These are phyloP conservation scores for Cryphonectria parasitica DNA, from an alignment of 2,329 filamentous ascomycete species.

Conservation along the genomic window DNA sequence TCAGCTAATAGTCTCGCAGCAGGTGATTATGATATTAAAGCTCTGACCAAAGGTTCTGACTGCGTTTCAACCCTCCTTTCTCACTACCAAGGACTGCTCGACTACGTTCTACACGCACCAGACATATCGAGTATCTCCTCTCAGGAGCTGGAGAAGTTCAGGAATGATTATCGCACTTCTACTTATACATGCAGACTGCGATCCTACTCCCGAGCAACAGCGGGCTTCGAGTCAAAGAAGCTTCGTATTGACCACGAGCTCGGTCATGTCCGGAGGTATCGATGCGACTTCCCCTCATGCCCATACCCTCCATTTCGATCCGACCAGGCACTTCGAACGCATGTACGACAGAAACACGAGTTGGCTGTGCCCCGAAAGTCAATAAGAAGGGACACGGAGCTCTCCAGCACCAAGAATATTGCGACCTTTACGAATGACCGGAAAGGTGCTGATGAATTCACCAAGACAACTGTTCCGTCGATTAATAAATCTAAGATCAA, in stretches of 20 bases:
- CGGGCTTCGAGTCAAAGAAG: slow-evolving; percentile 31
- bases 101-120: slow-evolving; percentile 17
- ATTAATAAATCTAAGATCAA: too few species aligned
- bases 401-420: slow-evolving; percentile 46
- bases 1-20: too few species aligned
- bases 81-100: slow-evolving; percentile 23
- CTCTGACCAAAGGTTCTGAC: background rate
- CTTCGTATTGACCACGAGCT: slow-evolving; percentile 28
- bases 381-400: background rate
- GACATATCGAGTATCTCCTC: slow-evolving; percentile 15
- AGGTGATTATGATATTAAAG: background rate
- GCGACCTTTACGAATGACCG: slow-evolving; percentile 31
- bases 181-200: slow-evolving; percentile 30
- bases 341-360: background rate
- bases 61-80: slow-evolving; percentile 10
- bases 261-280: slow-evolving; percentile 22
- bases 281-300: slow-evolving; percentile 1
- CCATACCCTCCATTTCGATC: background rate
- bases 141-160: slow-evolving; percentile 30
- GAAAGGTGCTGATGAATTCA: too few species aligned
- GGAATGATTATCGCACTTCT: slow-evolving; percentile 22
- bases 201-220: slow-evolving; percentile 28
- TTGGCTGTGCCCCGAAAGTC: background rate
- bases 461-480: too few species aligned
- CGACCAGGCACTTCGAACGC: background rate